Percentiles rank a stretch among this genome's conserved stretches.
Conservation (phyloP, 352 stramenopile genomes). For the Phytophthora capsici region DNA sequence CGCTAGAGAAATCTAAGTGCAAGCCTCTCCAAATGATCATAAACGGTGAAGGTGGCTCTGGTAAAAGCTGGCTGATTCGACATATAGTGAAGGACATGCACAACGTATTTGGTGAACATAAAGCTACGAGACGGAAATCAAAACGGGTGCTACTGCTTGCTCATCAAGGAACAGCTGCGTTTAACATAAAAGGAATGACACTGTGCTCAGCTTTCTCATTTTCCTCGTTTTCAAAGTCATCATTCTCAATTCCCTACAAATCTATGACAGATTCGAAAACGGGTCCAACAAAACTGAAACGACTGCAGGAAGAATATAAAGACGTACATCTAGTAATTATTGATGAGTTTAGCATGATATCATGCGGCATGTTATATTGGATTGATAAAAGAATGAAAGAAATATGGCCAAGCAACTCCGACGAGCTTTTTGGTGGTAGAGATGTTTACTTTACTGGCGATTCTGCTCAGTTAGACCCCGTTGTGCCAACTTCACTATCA, state of each 20-base stretch:
- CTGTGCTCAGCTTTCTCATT: not conserved
- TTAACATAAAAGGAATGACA: slow-evolving; percentile 5
- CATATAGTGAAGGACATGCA: slow-evolving; percentile 7
- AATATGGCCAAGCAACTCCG: no score
- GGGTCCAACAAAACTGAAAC: not conserved
- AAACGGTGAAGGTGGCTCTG: not conserved
- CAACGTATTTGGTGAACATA: not conserved
- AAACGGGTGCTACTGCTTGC: no score
- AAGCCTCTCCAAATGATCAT: not conserved
- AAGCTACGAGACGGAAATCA: not conserved
- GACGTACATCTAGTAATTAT: slow-evolving; percentile 4
- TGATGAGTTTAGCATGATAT: slow-evolving; percentile 6
- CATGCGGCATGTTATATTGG: slow-evolving; percentile 6
- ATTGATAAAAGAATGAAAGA: not conserved
- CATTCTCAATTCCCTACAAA: not conserved
- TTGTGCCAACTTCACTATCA: no score
- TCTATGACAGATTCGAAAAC: not conserved
- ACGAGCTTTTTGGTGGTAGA: no score
- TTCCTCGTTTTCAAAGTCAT: not conserved
- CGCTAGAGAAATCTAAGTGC: not conserved
- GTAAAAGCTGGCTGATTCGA: not conserved
- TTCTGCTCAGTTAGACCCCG: no score
- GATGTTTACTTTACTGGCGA: no score
- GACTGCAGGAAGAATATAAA: not conserved
- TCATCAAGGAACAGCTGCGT: no score